Evolutionary conservation across 2,329 filamentous ascomycete genomes (phyloP).

Genomic region (Dichotomopilus funicola): DNA sequence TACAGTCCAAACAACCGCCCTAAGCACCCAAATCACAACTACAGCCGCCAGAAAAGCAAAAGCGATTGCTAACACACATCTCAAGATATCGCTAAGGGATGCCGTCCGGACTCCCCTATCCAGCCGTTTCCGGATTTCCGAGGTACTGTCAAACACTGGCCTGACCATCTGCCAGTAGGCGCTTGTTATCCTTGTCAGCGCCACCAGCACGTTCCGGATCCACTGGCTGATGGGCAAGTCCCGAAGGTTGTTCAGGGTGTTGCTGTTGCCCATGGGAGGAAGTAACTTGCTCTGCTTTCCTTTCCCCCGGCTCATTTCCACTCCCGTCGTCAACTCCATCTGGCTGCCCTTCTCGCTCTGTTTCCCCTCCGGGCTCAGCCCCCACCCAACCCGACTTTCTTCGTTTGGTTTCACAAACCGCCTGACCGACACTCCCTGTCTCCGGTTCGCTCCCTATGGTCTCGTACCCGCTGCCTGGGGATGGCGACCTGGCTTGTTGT

Average conservation of each 20-base stretch:
- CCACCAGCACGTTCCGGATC: conserved; percentile 1
- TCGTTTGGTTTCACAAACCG: neutral
- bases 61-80: conserved; percentile 25
- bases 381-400: neutral
- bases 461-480: conserved; percentile 2
- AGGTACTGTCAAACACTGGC: conserved; percentile 35
- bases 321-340: neutral
- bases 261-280: no score
- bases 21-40: conserved; percentile 22
- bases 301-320: neutral
- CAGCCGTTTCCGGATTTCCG: conserved; percentile 29
- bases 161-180: conserved; percentile 33
- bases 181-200: conserved; percentile 12
- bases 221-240: neutral
- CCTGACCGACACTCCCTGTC: neutral
- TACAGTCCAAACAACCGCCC: conserved; percentile 15
- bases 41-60: conserved; percentile 23
- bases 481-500: conserved; percentile 1
- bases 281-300: neutral
- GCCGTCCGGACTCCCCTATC: conserved; percentile 15
- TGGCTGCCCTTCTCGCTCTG: neutral
- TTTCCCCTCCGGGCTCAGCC: neutral
- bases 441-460: conserved; percentile 7
- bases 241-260: neutral
- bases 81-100: conserved; percentile 24